phyloP scores from a whole-genome alignment of 768 basidiomycete species.

The Mycena latifolia region DNA sequence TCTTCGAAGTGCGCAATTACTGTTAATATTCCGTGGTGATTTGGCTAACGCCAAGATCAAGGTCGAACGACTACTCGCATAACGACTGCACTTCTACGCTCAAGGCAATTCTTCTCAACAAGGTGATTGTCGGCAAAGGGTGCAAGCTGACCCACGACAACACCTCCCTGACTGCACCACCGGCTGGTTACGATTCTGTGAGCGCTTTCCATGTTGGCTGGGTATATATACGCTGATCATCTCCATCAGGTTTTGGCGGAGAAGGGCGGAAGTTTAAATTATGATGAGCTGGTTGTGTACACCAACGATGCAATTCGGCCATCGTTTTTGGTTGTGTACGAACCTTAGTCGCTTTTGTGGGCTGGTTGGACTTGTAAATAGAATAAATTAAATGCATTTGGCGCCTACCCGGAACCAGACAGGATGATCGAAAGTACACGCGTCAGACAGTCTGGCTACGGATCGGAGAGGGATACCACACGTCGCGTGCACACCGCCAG shows the following conservation, averaged over 20 bases:
- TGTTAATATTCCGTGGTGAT: neutral
- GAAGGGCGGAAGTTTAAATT: conserved; percentile 74
- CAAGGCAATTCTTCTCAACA: conserved; percentile 80
- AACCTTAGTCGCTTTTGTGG: conserved; percentile 52
- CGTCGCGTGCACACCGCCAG: conserved; percentile 62
- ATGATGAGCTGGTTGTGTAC: conserved; percentile 81
- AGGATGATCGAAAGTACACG: conserved; percentile 1
- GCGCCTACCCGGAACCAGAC: neutral
- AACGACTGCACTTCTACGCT: conserved; percentile 66
- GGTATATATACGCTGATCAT: neutral
- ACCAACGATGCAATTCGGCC: conserved; percentile 79
- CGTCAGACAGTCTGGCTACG: conserved; percentile 3
- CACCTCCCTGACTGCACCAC: conserved; percentile 66
- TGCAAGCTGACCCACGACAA: conserved; percentile 74
- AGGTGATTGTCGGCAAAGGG: conserved; percentile 79
- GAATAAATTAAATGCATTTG: conserved; percentile 23
- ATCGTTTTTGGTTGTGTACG: conserved; percentile 79
- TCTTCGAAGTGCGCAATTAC: conserved; percentile 70
- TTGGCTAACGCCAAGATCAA: conserved; percentile 32
- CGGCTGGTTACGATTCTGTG: conserved; percentile 76
- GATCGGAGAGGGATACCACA: conserved; percentile 31
- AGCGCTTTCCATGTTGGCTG: conserved; percentile 40
- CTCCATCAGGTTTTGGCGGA: conserved; percentile 70
- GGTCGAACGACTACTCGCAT: conserved; percentile 78
- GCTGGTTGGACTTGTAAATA: neutral